Evolutionary conservation across 768 basidiomycete genomes (phyloP), one percentile per base, ranked within the genome.

Genomic region (Lentinula sp.): DNA sequence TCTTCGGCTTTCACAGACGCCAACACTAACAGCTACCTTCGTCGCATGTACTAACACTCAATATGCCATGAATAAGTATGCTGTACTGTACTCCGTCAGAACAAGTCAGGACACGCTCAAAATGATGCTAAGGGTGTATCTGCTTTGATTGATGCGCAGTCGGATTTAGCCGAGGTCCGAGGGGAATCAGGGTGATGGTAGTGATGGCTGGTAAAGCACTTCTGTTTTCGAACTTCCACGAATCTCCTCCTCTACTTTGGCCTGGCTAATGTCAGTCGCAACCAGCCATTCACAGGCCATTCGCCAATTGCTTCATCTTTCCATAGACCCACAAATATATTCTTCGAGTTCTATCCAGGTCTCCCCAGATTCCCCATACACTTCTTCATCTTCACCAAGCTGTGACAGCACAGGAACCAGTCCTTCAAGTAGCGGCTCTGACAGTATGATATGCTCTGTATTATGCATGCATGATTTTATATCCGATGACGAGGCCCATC

Each of bases 401-500:
- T 62, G 65, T 39, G 71, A 69, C 56, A 68, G 71, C n/a, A 64
- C 65, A 21, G 66, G 63, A 31, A 70, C 73, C 34, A 69, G 74
- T 23, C 70, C 74, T 3, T 69, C 70, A n/a, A 70, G 69, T 4
- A 70, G 69, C 43, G 67, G 60, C 48, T 68, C 69, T 39, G 75
- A 74, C 34, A 68, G 70, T 39, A 65, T 75, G 9, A 70, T 80
- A 35, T 84, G 80, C 66, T 80, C 80, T 8, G 87, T 84, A 13
- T 69, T 88, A 7, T 89, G 88, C 71, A 73, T 88, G 69, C 80
- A 85, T 67, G 87, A 91, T 71, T 91, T 88, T 66, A 68, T 76
- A 23, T 81, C 88, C 3, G 73, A 79, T 23, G 91, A 91, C 64
- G 71, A 77, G 15, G 80, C 79, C 65, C 84, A 86, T 60, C 76